Evolutionary conservation across 2,329 filamentous ascomycete genomes (phyloP), one percentile per base, ranked within the genome.

Genomic region (Claviceps digitariae): DNA sequence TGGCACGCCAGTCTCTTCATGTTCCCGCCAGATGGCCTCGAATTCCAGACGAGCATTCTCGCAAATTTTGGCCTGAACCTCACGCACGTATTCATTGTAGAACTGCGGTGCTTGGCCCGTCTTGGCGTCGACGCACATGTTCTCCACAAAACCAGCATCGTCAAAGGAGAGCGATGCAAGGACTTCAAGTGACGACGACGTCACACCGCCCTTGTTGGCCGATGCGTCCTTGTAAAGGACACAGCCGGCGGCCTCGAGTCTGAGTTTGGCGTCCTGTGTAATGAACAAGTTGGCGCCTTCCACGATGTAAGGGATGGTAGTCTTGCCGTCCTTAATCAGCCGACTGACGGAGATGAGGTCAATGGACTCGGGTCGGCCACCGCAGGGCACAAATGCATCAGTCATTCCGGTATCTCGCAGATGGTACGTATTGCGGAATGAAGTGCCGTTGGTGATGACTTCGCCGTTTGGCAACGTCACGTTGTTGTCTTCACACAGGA

Each of bases 231-330:
- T 98, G 83, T 90, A 96, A 43, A 98, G 72, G 62, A 97, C 82
- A 65, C 89, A 94, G 56, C 93, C 93, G n/a, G 91, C 90, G 62
- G 89, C 85, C 73, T 98, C 93, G 15, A 98, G 82, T 25, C 90
- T 87, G 53, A 97, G 79, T 75, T 97, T 97, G 62, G 91, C 91
- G 63, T 98, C 93, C 70, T 98, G 93, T 0, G 93, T 96, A 72
- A 98, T 94, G 79, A 98, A 98, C 52, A 98, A 77, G 69, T 97
- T 98, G 69, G 93, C 93, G 52, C 93, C 93, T 72, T 98, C 93
- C 46, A 98, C 91, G 52, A 98, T 93, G 72, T 94, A 98, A 1
- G 91, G 90, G 56, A 98, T 86, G 12, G 79, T 81, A 23, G 80
- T 78, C 74, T 95, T 96, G 72, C 90, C 90, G 57, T 95, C 83